Conservation (phyloP, 768 basidiomycete genomes). For the Dioszegia crocea region DNA sequence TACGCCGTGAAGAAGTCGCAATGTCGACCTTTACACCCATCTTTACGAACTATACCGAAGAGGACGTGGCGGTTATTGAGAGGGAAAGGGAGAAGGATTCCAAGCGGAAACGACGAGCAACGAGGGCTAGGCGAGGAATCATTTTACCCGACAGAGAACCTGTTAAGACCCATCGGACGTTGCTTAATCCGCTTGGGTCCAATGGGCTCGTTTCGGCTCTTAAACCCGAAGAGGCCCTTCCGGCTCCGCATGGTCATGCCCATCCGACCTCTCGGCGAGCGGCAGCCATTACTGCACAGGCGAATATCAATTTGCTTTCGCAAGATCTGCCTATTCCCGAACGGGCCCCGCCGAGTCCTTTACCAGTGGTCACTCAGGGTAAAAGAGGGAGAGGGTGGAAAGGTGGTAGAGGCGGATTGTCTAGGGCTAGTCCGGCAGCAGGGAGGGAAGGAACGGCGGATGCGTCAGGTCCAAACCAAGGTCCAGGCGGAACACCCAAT, state of each 20-base stretch:
- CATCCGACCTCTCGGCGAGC: conserved; percentile 60
- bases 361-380: conserved; percentile 51
- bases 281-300: conserved; percentile 88
- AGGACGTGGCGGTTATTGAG: conserved; percentile 82
- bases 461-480: conserved; percentile 7
- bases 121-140: conserved; percentile 68
- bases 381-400: conserved; percentile 12
- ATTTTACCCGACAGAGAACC: conserved; percentile 91
- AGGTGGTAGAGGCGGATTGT: conserved; percentile 3
- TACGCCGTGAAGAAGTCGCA: conserved; percentile 66
- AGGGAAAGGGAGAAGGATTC: conserved; percentile 91
- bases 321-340: conserved; percentile 48
- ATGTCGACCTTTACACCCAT: conserved; percentile 71
- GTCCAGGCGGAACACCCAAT: too few relatives aligned
- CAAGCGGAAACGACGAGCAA: conserved; percentile 66
- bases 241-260: background rate
- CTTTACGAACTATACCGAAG: conserved; percentile 82
- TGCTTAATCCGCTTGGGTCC: conserved; percentile 40
- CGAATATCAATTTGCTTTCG: conserved; percentile 63
- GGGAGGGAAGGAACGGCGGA: conserved; percentile 20
- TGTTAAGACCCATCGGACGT: conserved; percentile 79
- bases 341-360: conserved; percentile 57
- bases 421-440: conserved; percentile 22
- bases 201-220: conserved; percentile 25
- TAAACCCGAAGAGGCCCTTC: conserved; percentile 52